These are phyloP conservation scores for Yamadazyma dendronema DNA, from an alignment of 1,139 yeast genomes.

Conservation along the genomic window DNA sequence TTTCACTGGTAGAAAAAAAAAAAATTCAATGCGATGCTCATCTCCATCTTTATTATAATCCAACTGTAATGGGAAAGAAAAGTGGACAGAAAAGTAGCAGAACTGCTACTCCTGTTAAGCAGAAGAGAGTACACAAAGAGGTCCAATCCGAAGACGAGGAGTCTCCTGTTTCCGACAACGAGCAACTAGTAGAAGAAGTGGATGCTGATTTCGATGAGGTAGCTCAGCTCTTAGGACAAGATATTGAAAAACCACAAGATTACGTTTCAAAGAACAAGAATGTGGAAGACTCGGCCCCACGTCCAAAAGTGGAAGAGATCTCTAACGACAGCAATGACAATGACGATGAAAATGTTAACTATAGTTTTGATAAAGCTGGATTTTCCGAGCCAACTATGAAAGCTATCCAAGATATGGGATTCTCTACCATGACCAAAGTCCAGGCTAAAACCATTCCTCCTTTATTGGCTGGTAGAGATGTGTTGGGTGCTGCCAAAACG, in stretches of 20 bases:
- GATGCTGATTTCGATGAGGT: constrained; percentile 58
- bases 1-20: constrained; percentile 5
- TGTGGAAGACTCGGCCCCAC: constrained; percentile 19
- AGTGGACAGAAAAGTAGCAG: constrained; percentile 12
- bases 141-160: constrained; percentile 15
- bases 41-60: too few species aligned
- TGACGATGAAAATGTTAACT: constrained; percentile 27
- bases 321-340: constrained; percentile 21
- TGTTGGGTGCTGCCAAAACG: constrained; percentile 97
- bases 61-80: constrained; percentile 15
- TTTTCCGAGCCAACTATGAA: constrained; percentile 77
- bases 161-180: constrained; percentile 33
- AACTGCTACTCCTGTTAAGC: constrained; percentile 1
- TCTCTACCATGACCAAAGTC: constrained; percentile 84
- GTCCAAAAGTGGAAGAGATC: constrained; percentile 24
- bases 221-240: constrained; percentile 49
- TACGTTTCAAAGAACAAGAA: constrained; percentile 20
- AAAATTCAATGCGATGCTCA: constrained; percentile 26
- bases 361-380: constrained; percentile 49
- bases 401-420: constrained; percentile 85
- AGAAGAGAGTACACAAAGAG: constrained; percentile 16
- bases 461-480: constrained; percentile 90
- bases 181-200: constrained; percentile 45
- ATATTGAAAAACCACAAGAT: constrained; percentile 40
- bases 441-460: constrained; percentile 96